Evolutionary conservation across 306 rosid genomes (phyloP).

Genomic region (Vigna radiata): DNA sequence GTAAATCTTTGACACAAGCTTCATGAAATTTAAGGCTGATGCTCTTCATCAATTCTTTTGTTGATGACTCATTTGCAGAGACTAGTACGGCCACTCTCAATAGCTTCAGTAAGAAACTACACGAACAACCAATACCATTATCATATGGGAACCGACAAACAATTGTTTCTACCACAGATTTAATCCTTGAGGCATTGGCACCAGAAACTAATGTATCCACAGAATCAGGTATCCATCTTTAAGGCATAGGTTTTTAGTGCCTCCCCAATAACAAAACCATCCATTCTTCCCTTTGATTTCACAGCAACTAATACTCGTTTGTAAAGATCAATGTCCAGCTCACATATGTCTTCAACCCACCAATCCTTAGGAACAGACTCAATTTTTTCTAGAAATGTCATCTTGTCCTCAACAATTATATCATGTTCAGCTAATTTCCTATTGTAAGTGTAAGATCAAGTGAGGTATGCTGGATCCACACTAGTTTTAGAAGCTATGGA

Average conservation of each 20-base stretch:
- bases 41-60: slow-evolving; percentile 70
- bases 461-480: slow-evolving; percentile 76
- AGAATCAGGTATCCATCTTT: slow-evolving; percentile 95
- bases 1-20: slow-evolving; percentile 73
- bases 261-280: slow-evolving; percentile 75
- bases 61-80: slow-evolving; percentile 68
- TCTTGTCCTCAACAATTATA: slow-evolving; percentile 65
- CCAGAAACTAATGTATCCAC: slow-evolving; percentile 82
- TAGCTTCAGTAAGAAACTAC: slow-evolving; percentile 84
- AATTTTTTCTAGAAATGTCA: slow-evolving; percentile 51
- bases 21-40: slow-evolving; percentile 76
- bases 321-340: slow-evolving; percentile 78
- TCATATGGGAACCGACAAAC: slow-evolving; percentile 80
- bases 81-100: slow-evolving; percentile 84
- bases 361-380: slow-evolving; percentile 88
- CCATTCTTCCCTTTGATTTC: slow-evolving; percentile 84
- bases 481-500: slow-evolving; percentile 95
- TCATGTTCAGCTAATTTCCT: slow-evolving; percentile 72
- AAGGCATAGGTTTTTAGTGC: slow-evolving; percentile 66
- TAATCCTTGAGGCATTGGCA: slow-evolving; percentile 69
- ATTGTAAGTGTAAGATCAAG: slow-evolving; percentile 93
- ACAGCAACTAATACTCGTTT: slow-evolving; percentile 71
- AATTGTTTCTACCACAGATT: slow-evolving; percentile 80
- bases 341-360: slow-evolving; percentile 96
- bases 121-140: slow-evolving; percentile 67